Evolutionary conservation across 305 asterid genomes (phyloP).

Genomic region (Plantago coronopus): DNA sequence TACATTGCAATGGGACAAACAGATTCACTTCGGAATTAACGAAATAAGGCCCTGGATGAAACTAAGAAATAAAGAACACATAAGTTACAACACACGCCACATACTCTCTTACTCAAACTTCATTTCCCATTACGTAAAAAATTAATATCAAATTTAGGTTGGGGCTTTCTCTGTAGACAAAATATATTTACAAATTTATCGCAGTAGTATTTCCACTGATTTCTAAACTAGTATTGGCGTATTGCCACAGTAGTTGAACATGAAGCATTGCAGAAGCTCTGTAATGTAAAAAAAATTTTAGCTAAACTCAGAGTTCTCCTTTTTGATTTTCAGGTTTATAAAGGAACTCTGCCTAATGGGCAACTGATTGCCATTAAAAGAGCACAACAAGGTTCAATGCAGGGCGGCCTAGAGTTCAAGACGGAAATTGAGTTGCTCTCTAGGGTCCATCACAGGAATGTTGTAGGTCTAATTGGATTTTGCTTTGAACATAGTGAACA

Average conservation of each 20-base stretch:
- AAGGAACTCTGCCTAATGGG: slow-evolving; percentile 49
- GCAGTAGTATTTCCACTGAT: too few species aligned
- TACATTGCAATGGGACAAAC: too few species aligned
- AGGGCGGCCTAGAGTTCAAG: slow-evolving; percentile 61
- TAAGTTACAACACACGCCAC: too few species aligned
- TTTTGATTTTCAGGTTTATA: slow-evolving; percentile 44
- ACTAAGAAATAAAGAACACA: too few species aligned
- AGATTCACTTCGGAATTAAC: too few species aligned
- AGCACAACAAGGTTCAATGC: slow-evolving; percentile 55
- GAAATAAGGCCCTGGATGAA: too few species aligned
- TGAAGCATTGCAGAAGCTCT: background rate
- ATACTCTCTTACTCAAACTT: too few species aligned
- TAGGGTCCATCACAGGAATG: slow-evolving; percentile 67
- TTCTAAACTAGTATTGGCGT: background rate
- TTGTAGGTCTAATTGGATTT: slow-evolving; percentile 55
- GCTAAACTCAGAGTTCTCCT: background rate
- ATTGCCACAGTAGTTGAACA: background rate
- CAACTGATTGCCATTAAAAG: slow-evolving; percentile 58
- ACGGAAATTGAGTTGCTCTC: slow-evolving; percentile 75
- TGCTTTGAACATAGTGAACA: slow-evolving; percentile 60
- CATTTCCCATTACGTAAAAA: too few species aligned
- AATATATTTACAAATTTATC: too few species aligned
- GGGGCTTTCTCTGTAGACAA: too few species aligned
- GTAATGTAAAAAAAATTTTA: background rate
- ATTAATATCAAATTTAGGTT: too few species aligned